phyloP scores from a whole-genome alignment of 371 early-diverging fungal genomes.

The Circinella minor region DNA sequence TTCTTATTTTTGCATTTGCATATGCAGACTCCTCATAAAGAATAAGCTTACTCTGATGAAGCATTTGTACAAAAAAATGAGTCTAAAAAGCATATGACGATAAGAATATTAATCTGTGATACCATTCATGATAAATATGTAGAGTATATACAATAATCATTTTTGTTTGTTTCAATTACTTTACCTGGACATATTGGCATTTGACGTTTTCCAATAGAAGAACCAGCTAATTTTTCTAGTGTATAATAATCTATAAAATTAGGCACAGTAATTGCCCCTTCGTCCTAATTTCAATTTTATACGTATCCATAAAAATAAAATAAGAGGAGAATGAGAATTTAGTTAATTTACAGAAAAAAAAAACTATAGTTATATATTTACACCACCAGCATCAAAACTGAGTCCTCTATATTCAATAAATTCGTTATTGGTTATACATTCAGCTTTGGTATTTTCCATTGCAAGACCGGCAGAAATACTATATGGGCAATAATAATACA shows the following conservation, averaged over 20 bases:
- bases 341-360: too few species aligned
- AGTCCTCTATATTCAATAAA: constrained; percentile 39
- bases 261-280: constrained; percentile 29
- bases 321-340: not conserved
- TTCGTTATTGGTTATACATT: constrained; percentile 16
- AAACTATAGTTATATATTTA: constrained; percentile 14
- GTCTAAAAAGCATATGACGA: constrained; percentile 14
- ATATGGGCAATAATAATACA: not conserved
- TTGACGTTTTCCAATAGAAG: constrained; percentile 30
- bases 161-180: too few species aligned
- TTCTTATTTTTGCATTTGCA: too few species aligned
- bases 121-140: too few species aligned
- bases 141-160: too few species aligned
- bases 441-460: constrained; percentile 28
- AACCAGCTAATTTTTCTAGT: constrained; percentile 21
- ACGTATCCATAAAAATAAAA: too few species aligned
- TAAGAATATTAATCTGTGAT: not conserved
- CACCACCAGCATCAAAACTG: constrained; percentile 39
- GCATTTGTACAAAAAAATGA: constrained; percentile 35
- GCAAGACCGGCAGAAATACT: constrained; percentile 41
- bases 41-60: too few species aligned
- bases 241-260: constrained; percentile 34
- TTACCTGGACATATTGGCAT: constrained; percentile 33
- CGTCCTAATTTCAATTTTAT: constrained; percentile 24
- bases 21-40: too few species aligned